Evolutionary conservation across 768 basidiomycete species (phyloP).

Genomic region (Rhizopogon rudus): DNA sequence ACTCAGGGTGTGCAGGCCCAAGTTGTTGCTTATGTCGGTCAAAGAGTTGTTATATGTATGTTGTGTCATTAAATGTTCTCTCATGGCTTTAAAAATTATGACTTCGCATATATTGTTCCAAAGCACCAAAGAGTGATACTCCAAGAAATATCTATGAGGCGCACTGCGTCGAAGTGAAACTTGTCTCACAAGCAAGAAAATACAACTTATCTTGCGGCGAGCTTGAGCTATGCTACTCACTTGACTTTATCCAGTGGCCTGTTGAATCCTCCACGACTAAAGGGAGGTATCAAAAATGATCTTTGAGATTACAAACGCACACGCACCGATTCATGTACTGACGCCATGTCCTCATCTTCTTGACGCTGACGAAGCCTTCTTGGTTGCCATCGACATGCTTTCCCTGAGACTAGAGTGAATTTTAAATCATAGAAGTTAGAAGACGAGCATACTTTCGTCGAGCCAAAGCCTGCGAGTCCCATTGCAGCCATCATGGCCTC

Average conservation of each 20-base stretch:
- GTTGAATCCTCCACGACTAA: conserved; percentile 82
- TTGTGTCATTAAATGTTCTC: conserved; percentile 18
- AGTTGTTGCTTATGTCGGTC: neutral
- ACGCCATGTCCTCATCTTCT: conserved; percentile 88
- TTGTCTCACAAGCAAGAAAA: neutral
- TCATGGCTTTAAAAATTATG: neutral
- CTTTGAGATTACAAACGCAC: neutral
- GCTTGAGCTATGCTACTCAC: conserved; percentile 28
- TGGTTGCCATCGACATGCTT: conserved; percentile 82
- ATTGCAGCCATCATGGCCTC: conserved; percentile 85
- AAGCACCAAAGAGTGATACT: neutral
- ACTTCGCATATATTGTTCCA: neutral
- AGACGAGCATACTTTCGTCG: conserved; percentile 65
- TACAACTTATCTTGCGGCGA: conserved; percentile 13
- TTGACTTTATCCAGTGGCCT: conserved; percentile 96
- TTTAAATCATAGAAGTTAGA: neutral
- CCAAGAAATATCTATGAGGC: neutral
- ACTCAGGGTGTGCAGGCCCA: neutral
- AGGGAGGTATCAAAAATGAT: conserved; percentile 10
- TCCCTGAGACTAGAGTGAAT: conserved; percentile 41
- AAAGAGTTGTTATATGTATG: conserved; percentile 15
- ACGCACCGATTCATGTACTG: conserved; percentile 96
- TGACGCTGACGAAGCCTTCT: conserved; percentile 59
- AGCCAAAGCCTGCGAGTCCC: conserved; percentile 84
- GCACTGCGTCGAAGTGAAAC: neutral